Evolutionary conservation across 1,139 yeast genomes (phyloP), one percentile per base, ranked within the genome.

Genomic region (Debaryomyces nepalensis): DNA sequence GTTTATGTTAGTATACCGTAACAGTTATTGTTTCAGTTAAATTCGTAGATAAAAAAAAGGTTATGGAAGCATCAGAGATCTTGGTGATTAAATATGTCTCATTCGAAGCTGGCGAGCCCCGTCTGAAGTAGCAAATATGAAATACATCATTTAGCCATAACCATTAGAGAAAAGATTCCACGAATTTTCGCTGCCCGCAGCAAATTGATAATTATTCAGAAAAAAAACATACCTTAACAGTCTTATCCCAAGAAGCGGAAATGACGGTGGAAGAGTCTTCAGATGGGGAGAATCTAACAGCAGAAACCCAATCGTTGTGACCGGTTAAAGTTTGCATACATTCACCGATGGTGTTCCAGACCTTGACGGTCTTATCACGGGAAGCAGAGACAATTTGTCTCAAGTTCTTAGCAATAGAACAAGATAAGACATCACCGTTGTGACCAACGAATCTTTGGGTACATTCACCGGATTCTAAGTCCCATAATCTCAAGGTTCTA

Each of bases 51-150:
- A 11, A 19, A 33, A 39, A 32, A 26, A 20, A 12, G 37, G 37
- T 40, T 47, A 37, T 35, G 37, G 39, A 33, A 38, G 39, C 42
- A 83, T 90, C 97, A 90, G 97, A 87, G 96, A 89, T 89, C 96
- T 89, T 90, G 97, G 96, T 86, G 97, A 87, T 85, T 77, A 76
- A 53, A 68, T 76, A 84, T 86, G 96, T 91, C 97, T 93, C 99
- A 93, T 89, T 81, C 95, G 85, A 68, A 71, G 73, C 71, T 58
- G 57, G 66, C 66, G 62, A 61, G 68, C 73, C 72, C 60, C 89
- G 89, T 93, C 99, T 81, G 98, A 91, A 93, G 99, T 93, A 93
- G 99, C 99, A 91, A 93, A 91, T 91, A 90, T 83, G 70, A 63
- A 53, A 59, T 58, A 70, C 91, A 85, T 84, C 93, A 84, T 79